These are phyloP conservation scores for Hippophae rhamnoides DNA, from an alignment of 306 rosid genomes.

Conservation along the genomic window DNA sequence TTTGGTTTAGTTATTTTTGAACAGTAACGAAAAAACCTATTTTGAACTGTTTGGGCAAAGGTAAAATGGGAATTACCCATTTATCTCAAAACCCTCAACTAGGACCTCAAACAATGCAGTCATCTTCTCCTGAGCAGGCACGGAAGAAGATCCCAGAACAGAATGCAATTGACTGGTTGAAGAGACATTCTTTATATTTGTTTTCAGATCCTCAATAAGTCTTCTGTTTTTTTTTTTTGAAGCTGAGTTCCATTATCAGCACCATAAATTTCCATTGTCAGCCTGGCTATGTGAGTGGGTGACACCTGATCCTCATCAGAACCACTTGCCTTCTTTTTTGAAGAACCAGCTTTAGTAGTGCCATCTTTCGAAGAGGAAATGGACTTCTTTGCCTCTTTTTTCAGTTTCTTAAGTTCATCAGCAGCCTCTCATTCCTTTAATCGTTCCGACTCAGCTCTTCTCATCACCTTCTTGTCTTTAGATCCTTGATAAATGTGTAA, in stretches of 20 bases:
- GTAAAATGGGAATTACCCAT: too few species aligned
- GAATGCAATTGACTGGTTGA: constrained; percentile 27
- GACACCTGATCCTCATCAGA: constrained; percentile 48
- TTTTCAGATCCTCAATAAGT: constrained; percentile 35
- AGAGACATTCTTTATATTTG: constrained; percentile 29
- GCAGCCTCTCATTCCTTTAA: constrained; percentile 56
- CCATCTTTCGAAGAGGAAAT: constrained; percentile 33
- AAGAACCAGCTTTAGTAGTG: constrained; percentile 26
- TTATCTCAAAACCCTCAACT: constrained; percentile 25
- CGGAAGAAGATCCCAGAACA: constrained; percentile 21
- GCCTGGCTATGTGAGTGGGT: constrained; percentile 32
- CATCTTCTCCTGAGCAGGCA: constrained; percentile 40
- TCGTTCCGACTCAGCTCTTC: constrained; percentile 65
- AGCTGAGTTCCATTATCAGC: constrained; percentile 20
- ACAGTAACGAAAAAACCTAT: too few species aligned
- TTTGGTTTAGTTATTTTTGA: too few species aligned
- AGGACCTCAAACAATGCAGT: constrained; percentile 39
- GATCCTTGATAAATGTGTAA: constrained; percentile 14
- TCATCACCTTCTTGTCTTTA: constrained; percentile 58
- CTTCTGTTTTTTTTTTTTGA: neutral
- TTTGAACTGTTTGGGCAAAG: too few species aligned
- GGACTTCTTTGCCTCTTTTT: constrained; percentile 46
- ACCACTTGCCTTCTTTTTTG: constrained; percentile 40
- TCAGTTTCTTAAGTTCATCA: constrained; percentile 44
- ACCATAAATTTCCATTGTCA: constrained; percentile 16